Conservation (phyloP, 352 stramenopile species). For the Pythium biforme region DNA sequence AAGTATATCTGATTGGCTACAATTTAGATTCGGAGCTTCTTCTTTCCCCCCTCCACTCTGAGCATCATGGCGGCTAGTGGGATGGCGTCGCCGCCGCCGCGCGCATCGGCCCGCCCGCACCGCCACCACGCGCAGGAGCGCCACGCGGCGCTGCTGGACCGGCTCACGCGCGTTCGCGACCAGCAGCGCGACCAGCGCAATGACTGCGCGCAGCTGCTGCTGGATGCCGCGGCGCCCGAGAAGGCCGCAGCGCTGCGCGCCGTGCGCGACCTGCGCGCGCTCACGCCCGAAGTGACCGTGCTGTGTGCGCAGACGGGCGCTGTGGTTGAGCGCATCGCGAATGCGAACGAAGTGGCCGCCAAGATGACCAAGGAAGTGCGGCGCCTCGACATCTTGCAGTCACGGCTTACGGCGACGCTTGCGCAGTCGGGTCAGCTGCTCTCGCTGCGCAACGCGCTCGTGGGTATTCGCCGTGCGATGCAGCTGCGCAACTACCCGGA, state of each 20-base stretch:
- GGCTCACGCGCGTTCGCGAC: conserved; percentile 43
- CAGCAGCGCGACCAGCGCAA: conserved; percentile 40
- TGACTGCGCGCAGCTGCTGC: conserved; percentile 42
- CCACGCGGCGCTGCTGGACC: conserved; percentile 61
- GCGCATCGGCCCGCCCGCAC: background rate
- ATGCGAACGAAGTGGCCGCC: conserved; percentile 86
- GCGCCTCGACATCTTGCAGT: conserved; percentile 79
- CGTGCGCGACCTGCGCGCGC: conserved; percentile 49
- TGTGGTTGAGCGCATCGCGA: conserved; percentile 81
- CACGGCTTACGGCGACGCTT: conserved; percentile 57
- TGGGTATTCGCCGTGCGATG: conserved; percentile 73
- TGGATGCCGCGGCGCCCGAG: conserved; percentile 38
- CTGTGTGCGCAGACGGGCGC: conserved; percentile 75
- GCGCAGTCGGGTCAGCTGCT: conserved; percentile 71
- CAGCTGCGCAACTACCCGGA: conserved; percentile 67
- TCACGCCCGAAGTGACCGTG: conserved; percentile 67
- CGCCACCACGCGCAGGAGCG: conserved; percentile 32
- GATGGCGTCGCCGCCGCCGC: conserved; percentile 3
- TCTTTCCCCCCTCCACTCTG: background rate
- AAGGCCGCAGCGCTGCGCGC: conserved; percentile 51
- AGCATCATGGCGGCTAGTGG: conserved; percentile 14
- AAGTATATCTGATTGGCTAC: conserved; percentile 18
- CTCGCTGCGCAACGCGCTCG: conserved; percentile 74
- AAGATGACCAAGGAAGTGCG: conserved; percentile 89
- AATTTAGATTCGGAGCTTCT: background rate